phyloP scores from a whole-genome alignment of 2,329 filamentous ascomycete genomes.

The Neoascochyta sp. region DNA sequence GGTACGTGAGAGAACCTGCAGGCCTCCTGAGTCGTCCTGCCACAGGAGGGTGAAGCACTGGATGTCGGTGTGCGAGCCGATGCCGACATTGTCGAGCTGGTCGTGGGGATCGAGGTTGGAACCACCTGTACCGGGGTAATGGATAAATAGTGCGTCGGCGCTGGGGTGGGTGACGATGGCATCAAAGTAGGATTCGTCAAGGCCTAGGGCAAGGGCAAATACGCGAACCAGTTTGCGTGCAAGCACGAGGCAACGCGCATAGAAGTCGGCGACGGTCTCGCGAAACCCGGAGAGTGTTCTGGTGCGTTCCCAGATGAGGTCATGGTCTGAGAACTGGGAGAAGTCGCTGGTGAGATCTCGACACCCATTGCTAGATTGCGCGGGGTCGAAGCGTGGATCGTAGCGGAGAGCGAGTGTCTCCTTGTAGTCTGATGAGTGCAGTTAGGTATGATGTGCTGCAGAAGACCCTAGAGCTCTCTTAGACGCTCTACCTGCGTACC shows the following conservation, averaged over 20 bases:
- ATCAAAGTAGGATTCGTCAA: conserved; percentile 56
- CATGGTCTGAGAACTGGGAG: too few species aligned
- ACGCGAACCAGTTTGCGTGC: conserved; percentile 50
- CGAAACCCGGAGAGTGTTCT: conserved; percentile 46
- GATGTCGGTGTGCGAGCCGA: conserved; percentile 13
- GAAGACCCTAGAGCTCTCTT: too few species aligned
- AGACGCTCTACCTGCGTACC: background rate
- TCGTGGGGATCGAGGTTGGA: conserved; percentile 1
- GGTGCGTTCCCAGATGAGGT: conserved; percentile 2
- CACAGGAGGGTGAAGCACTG: conserved; percentile 8
- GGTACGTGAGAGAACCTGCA: conserved; percentile 36
- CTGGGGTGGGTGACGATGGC: conserved; percentile 53
- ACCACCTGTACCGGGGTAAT: conserved; percentile 16
- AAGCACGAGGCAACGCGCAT: conserved; percentile 48
- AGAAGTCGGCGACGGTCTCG: conserved; percentile 47
- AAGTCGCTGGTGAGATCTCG: background rate
- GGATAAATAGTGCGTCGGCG: conserved; percentile 18
- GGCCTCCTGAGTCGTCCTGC: conserved; percentile 5
- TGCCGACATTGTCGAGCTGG: conserved; percentile 28
- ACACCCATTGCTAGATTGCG: background rate
- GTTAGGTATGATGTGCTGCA: too few species aligned
- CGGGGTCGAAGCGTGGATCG: conserved; percentile 2
- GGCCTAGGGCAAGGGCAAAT: conserved; percentile 54
- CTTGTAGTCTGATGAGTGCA: conserved; percentile 1
- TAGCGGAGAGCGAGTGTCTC: conserved; percentile 5